Evolutionary conservation across 2,329 filamentous ascomycete species (phyloP).

Genomic region (Calonectria pseudoreteaudii): DNA sequence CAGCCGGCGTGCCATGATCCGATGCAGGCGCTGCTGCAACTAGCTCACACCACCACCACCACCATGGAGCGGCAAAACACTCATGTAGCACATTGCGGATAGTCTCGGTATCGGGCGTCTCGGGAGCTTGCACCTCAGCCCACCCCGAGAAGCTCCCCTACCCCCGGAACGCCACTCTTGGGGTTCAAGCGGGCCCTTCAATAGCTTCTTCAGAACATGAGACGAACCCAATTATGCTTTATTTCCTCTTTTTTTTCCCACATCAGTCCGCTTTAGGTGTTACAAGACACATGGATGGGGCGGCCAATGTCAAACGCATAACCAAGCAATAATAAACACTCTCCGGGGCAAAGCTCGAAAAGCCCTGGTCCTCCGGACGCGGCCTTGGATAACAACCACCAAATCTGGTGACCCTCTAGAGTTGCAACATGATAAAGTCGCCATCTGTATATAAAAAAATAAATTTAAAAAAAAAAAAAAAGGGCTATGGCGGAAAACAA

Average conservation of each 20-base stretch:
- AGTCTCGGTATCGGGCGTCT: slow-evolving; percentile 16
- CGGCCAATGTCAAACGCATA: neutral
- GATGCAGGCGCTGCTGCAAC: slow-evolving; percentile 19
- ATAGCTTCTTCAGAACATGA: neutral
- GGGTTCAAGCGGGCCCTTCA: slow-evolving; percentile 8
- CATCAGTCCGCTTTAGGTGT: neutral
- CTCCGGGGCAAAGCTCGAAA: neutral
- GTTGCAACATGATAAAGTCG: neutral
- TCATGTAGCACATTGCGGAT: neutral
- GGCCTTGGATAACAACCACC: neutral
- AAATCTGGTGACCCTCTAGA: neutral
- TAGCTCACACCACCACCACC: slow-evolving; percentile 21
- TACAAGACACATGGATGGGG: neutral
- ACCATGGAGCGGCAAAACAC: slow-evolving; percentile 1
- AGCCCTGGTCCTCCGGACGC: neutral
- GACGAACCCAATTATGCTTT: neutral
- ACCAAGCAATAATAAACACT: neutral
- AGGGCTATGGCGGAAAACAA: neutral
- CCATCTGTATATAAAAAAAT: neutral
- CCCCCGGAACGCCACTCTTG: slow-evolving; percentile 17
- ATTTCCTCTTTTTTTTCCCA: neutral
- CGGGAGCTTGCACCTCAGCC: slow-evolving; percentile 14
- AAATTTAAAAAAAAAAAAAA: neutral
- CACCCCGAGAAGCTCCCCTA: neutral
- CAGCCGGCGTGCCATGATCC: slow-evolving; percentile 16